phyloP scores from a whole-genome alignment of 75 land plant genomes.

The Pinus albicaulis region DNA sequence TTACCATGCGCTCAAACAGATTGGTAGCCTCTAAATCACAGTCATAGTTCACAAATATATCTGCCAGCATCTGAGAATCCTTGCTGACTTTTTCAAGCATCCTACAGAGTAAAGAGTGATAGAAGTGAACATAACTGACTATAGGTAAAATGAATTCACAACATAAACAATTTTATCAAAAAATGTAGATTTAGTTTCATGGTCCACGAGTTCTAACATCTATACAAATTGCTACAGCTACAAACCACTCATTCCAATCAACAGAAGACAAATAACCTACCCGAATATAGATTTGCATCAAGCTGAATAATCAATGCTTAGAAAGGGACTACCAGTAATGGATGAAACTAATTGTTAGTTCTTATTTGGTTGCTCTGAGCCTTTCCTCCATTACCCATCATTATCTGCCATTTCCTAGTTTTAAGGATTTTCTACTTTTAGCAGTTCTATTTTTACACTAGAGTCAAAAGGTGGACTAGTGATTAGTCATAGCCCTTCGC shows the following conservation, averaged over 20 bases:
- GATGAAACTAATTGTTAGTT: no score
- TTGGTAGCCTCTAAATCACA: constrained; percentile 94
- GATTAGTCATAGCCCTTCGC: no score
- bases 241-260: background rate
- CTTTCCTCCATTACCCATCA: no score
- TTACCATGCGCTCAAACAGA: constrained; percentile 96
- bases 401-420: no score
- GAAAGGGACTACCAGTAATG: no score
- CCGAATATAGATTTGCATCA: background rate
- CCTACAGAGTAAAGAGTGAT: constrained; percentile 36
- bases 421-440: no score
- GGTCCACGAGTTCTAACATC: background rate
- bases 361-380: no score
- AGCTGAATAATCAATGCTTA: no score
- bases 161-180: background rate
- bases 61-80: constrained; percentile 94
- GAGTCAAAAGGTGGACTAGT: no score
- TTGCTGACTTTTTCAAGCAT: constrained; percentile 94
- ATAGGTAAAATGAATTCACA: background rate
- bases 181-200: background rate
- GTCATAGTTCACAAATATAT: constrained; percentile 94
- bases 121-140: background rate
- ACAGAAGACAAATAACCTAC: background rate
- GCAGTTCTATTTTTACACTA: no score
- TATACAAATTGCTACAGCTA: background rate